Conservation (phyloP, 306 rosid species). For the Pueraria montana region DNA sequence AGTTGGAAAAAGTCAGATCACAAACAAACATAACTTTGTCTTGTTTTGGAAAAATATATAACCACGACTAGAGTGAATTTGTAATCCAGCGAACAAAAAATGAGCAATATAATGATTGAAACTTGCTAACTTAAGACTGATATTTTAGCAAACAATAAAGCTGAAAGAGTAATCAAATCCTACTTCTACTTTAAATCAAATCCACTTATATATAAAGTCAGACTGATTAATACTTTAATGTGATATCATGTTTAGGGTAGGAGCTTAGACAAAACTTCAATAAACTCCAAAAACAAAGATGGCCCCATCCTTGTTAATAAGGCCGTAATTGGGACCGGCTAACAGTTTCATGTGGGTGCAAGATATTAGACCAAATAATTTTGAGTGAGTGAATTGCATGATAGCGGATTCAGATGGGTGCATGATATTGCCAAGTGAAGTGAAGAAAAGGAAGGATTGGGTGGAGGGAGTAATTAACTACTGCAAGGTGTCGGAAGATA, state of each 20-base stretch:
- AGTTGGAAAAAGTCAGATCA: background rate
- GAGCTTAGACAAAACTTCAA: background rate
- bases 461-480: background rate
- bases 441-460: background rate
- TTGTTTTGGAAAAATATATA: no score
- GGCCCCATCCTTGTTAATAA: background rate
- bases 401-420: no score
- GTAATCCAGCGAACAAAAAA: background rate
- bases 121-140: background rate
- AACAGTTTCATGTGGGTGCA: background rate
- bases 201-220: no score
- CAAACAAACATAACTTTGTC: background rate
- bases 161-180: background rate
- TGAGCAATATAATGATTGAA: no score
- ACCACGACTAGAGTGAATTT: background rate
- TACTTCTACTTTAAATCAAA: background rate
- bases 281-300: background rate
- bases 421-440: background rate
- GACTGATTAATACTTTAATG: background rate
- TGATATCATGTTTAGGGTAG: background rate
- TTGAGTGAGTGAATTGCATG: no score
- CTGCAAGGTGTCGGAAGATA: no score
- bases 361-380: background rate
- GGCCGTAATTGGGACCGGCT: background rate
- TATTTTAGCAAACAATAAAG: background rate